Evolutionary conservation across 2,329 filamentous ascomycete genomes (phyloP), one percentile per base, ranked within the genome.

Genomic region (Talaromyces sp.): DNA sequence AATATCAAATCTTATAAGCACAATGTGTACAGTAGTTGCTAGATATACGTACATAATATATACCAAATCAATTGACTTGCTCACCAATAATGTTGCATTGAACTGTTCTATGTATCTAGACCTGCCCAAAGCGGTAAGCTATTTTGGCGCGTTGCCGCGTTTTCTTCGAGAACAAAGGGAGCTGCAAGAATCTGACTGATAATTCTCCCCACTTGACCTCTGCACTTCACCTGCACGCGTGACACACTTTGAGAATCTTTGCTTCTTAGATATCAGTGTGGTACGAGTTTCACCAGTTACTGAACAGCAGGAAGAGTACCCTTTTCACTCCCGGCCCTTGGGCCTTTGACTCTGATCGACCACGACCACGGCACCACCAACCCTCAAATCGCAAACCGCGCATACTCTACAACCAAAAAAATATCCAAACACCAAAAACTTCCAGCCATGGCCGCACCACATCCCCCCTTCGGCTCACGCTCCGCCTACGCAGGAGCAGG

Each of bases 381-480:
- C 49, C 29, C 22, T 3, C n/a, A n/a, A 38, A 17, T 56, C 31
- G 31, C 53, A 36, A 36, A 56, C n/a, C 31, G 31, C 53, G n/a
- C 53, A 36, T 38, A 25, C 11, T 15, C n/a, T 3, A 31, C 27
- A n/a, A 36, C 27, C n/a, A n/a, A 19, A 53, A 10, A 51, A 27
- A 19, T 10, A 53, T 10, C 13, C 25, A 53, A 25, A 36, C 31
- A 22, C 29, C 53, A 25, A 15, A 25, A 25, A 40, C 22, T 22
- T 47, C 19, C 22, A 47, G 8, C n/a, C 38, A 85, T 85, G 84
- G 83, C 82, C 73, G 82, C 82, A 68, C 77, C 80, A 64, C 83
- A 84, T 69, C 83, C 85, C 72, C 78, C 83, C 59, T 87, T 87
- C 72, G 83, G 82, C 63, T 79, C 83, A 61, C 84, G 85, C 70